A percentile compares a stretch with the other conserved stretches of the same genome.
Evolutionary conservation across 2,329 filamentous ascomycete genomes (phyloP).

Genomic region (Cytospora piceicola): DNA sequence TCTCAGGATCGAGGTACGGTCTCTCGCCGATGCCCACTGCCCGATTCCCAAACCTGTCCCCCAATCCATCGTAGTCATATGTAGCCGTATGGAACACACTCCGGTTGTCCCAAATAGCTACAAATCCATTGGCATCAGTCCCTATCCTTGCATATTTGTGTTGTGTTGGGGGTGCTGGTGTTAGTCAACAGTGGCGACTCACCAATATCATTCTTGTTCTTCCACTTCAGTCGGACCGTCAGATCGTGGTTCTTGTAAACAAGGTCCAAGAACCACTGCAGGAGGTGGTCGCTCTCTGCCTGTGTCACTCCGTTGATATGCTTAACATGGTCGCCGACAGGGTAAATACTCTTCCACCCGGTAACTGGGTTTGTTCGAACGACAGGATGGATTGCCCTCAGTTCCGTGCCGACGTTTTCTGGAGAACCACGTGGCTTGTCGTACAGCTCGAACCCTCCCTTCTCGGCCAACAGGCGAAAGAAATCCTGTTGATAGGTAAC

Average conservation of each 20-base stretch:
- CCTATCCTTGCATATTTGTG: not conserved
- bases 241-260: slow-evolving; percentile 53
- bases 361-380: slow-evolving; percentile 67
- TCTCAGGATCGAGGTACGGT: slow-evolving; percentile 57
- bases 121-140: not conserved
- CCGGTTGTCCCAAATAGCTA: slow-evolving; percentile 65
- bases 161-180: not conserved
- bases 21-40: slow-evolving; percentile 59
- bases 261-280: slow-evolving; percentile 46
- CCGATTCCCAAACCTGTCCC: slow-evolving; percentile 55
- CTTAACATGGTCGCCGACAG: slow-evolving; percentile 46
- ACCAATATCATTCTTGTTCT: slow-evolving; percentile 48
- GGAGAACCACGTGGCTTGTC: slow-evolving; percentile 54
- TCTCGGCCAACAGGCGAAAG: slow-evolving; percentile 45
- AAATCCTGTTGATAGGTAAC: slow-evolving; percentile 49
- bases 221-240: slow-evolving; percentile 53
- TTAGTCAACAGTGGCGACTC: slow-evolving; percentile 28
- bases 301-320: slow-evolving; percentile 49
- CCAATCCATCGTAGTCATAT: slow-evolving; percentile 58
- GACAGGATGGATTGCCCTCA: slow-evolving; percentile 58
- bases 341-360: slow-evolving; percentile 62
- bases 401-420: slow-evolving; percentile 55
- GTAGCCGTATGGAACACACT: slow-evolving; percentile 62
- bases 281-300: slow-evolving; percentile 47
- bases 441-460: slow-evolving; percentile 49